Evolutionary conservation across 257 asterid genomes (phyloP).

Genomic region (Solanum tarijense): DNA sequence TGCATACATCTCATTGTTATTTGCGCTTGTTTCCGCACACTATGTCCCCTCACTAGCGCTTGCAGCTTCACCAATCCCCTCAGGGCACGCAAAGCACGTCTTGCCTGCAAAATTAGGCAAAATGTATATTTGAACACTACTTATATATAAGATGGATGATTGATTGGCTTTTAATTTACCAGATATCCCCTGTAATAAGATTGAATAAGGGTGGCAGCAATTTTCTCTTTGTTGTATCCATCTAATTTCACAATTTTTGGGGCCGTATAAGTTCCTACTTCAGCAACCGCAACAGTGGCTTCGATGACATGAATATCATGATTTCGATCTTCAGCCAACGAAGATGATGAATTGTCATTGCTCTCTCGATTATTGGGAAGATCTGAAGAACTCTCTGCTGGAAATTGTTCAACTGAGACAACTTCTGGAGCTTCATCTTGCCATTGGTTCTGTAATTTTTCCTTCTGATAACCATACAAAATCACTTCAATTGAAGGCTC

Average conservation of each 20-base stretch:
- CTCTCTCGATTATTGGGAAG: constrained; percentile 21
- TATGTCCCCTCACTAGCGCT: constrained; percentile 86
- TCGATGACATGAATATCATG: constrained; percentile 61
- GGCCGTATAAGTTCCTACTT: constrained; percentile 83
- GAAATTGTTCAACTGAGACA: constrained; percentile 72
- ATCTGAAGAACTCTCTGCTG: constrained; percentile 70
- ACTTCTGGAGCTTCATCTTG: constrained; percentile 67
- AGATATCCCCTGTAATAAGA: constrained; percentile 83
- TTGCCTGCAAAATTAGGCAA: constrained; percentile 35
- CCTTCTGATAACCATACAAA: constrained; percentile 32
- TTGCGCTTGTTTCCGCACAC: constrained; percentile 82
- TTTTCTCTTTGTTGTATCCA: constrained; percentile 54
- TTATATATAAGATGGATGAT: neutral
- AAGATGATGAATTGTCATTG: constrained; percentile 33
- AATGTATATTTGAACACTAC: neutral
- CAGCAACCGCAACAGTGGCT: constrained; percentile 79
- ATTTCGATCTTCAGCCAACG: constrained; percentile 35
- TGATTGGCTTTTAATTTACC: constrained; percentile 21
- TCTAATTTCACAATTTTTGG: constrained; percentile 64
- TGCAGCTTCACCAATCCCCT: constrained; percentile 93
- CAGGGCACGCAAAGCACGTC: constrained; percentile 75
- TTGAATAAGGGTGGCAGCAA: constrained; percentile 62
- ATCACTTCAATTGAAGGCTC: neutral
- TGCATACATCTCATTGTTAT: constrained; percentile 98
- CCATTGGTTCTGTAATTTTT: constrained; percentile 41